phyloP scores from a whole-genome alignment of 148 eudicot species.

The Rhododendron simsii region DNA sequence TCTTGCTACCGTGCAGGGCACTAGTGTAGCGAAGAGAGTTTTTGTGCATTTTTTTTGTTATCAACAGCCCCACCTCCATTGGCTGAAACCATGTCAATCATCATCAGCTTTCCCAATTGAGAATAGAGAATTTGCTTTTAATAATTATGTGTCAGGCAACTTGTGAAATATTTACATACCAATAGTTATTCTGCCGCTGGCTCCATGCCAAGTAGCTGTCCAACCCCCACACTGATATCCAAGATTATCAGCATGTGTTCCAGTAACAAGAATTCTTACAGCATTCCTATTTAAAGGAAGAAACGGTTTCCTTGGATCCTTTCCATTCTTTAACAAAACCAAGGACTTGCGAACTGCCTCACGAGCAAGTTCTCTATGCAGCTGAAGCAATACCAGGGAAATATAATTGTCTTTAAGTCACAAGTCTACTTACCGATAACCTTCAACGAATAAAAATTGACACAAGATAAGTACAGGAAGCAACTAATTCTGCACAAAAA shows the following conservation, averaged over 20 bases:
- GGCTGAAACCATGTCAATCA: not conserved
- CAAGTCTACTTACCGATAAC: not conserved
- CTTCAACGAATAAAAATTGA: not conserved
- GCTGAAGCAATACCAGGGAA: constrained; percentile 27
- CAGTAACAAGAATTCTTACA: constrained; percentile 75
- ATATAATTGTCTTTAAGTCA: not conserved
- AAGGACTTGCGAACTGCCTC: constrained; percentile 92
- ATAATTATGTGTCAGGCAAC: not conserved
- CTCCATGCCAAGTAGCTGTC: constrained; percentile 78
- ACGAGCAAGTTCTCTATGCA: constrained; percentile 86
- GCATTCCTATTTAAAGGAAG: constrained; percentile 70
- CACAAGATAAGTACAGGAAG: not conserved
- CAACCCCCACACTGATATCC: constrained; percentile 99
- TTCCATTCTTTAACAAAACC: constrained; percentile 89
- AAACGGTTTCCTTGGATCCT: constrained; percentile 56
- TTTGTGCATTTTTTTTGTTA: not conserved
- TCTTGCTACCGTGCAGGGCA: not conserved
- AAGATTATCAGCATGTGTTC: constrained; percentile 93
- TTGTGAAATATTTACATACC: constrained; percentile 40
- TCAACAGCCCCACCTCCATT: not conserved
- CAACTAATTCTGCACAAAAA: not conserved
- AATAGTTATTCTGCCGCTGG: constrained; percentile 77
- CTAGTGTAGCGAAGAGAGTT: too few species aligned
- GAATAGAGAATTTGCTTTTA: not conserved
- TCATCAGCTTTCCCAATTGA: not conserved